A percentile compares a stretch with the other conserved stretches of the same genome.
Evolutionary conservation across 805 yeast species (phyloP).

Genomic region (Lipomyces kockii): DNA sequence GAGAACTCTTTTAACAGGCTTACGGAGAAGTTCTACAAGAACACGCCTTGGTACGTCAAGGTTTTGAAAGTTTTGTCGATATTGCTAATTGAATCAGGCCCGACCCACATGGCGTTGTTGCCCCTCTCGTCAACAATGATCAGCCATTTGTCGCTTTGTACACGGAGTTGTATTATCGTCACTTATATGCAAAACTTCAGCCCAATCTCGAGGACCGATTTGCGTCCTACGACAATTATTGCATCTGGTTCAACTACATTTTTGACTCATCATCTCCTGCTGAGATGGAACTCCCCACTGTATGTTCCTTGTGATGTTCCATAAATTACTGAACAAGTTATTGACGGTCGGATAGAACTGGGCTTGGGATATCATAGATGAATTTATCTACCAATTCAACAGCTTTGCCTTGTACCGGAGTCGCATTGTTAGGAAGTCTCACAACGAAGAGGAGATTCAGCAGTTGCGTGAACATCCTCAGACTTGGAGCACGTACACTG

Average conservation of each 20-base stretch:
- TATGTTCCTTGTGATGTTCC: slow-evolving; percentile 2
- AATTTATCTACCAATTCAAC: slow-evolving; percentile 58
- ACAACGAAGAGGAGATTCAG: slow-evolving; percentile 49
- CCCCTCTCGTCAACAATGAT: slow-evolving; percentile 53
- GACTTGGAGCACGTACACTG: slow-evolving; percentile 55
- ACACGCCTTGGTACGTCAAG: slow-evolving; percentile 48
- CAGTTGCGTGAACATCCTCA: slow-evolving; percentile 49
- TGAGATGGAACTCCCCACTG: slow-evolving; percentile 53
- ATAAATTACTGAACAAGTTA: not conserved
- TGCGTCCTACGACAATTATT: slow-evolving; percentile 56
- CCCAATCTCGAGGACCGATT: slow-evolving; percentile 54
- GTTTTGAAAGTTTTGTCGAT: not conserved
- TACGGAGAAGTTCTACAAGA: slow-evolving; percentile 53
- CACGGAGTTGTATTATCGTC: slow-evolving; percentile 58
- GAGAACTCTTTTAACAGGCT: slow-evolving; percentile 53
- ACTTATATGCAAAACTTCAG: slow-evolving; percentile 52
- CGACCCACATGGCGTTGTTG: slow-evolving; percentile 50
- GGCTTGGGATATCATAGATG: slow-evolving; percentile 60
- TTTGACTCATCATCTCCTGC: slow-evolving; percentile 53
- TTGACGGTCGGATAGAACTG: slow-evolving; percentile 43
- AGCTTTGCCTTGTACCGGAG: slow-evolving; percentile 51
- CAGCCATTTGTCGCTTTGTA: slow-evolving; percentile 53
- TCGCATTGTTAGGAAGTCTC: slow-evolving; percentile 45
- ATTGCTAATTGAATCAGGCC: slow-evolving; percentile 42
- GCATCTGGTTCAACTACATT: slow-evolving; percentile 53